Conservation (phyloP, 345 rosid species). For the Salix exigua region DNA sequence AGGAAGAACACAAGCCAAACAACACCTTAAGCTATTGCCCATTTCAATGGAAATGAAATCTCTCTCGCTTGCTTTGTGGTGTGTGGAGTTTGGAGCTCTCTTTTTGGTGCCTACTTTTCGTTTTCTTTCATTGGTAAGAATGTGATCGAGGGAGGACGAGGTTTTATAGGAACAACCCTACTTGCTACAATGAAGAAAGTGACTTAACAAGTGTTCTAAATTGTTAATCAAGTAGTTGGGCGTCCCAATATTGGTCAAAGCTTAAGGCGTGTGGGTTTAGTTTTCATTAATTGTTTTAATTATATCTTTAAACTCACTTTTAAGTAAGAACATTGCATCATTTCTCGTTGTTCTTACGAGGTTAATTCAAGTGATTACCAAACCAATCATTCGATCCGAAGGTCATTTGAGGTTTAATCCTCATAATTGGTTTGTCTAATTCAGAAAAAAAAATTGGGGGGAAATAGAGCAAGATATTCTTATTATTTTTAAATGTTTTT, state of each 20-base stretch:
- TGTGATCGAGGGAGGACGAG: slow-evolving; percentile 7
- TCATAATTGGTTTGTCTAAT: too few species aligned
- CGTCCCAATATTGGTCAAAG: background rate
- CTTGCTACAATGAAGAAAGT: slow-evolving; percentile 11
- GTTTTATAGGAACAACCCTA: slow-evolving; percentile 28
- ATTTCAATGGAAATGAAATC: slow-evolving; percentile 18
- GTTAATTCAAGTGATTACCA: background rate
- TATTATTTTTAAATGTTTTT: too few species aligned
- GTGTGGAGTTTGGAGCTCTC: background rate
- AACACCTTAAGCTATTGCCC: slow-evolving; percentile 92
- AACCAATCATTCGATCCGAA: too few species aligned
- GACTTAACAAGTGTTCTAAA: background rate
- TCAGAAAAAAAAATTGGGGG: too few species aligned
- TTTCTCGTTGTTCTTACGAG: background rate
- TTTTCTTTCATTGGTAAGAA: slow-evolving; percentile 2
- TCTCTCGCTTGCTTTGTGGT: background rate
- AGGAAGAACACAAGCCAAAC: slow-evolving; percentile 90
- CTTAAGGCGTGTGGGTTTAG: background rate
- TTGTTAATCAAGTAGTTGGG: background rate
- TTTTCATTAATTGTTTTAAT: background rate
- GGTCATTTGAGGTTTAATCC: too few species aligned
- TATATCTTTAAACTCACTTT: background rate
- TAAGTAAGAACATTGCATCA: background rate
- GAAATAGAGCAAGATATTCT: too few species aligned
- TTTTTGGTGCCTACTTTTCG: background rate